Base-by-base conservation (phyloP, 345 rosid genomes). In the Nephelium lappaceum region DNA sequence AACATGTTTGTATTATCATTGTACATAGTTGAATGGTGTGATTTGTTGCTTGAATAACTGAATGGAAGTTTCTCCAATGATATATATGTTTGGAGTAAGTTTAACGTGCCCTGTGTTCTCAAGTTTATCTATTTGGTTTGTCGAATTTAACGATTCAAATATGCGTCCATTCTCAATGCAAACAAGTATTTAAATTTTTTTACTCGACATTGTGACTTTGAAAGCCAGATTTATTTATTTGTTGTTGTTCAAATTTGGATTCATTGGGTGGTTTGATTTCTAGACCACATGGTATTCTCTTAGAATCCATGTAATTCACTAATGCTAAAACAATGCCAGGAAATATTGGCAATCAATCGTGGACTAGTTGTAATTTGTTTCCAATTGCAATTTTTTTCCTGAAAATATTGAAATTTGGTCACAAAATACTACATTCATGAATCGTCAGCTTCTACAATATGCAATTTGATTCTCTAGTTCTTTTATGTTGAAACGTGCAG, bases 401-500 rank as follows among this genome's bases (percentile, higher is more conserved):
- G n/a, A 64, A 73, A 47, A 11, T 8, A 43, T 25, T 65, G 16
- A 16, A 21, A 41, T 58, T 43, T 36, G 27, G 43, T 53, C 23
- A 67, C 3, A 36, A 21, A 43, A 31, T 23, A 27, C 38, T 31
- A 25, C 75, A 67, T 45, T 5, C 77, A 21, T 78, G 42, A 24
- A 63, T 69, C 69, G 18, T 76, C 61, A 74, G 75, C 25, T 47
- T 38, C 69, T 16, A 6, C 19, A 2, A 15, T 67, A 68, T 68
- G 23, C 43, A 66, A 38, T 24, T 51, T 80, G 39, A 25, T 38
- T 53, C 27, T 38, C 31, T 72, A n/a, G 12, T 42, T 61, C 21
- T 7, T 21, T 69, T 80, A 47, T 25, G 45, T 63, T 11, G 60
- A 77, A 63, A 61, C 55, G 27, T 53, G 57, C 87, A 90, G 92